These are phyloP conservation scores for Pseudomicrostroma phylloplanum DNA, from an alignment of 1,284 basidiomycete genomes.

Conservation along the genomic window DNA sequence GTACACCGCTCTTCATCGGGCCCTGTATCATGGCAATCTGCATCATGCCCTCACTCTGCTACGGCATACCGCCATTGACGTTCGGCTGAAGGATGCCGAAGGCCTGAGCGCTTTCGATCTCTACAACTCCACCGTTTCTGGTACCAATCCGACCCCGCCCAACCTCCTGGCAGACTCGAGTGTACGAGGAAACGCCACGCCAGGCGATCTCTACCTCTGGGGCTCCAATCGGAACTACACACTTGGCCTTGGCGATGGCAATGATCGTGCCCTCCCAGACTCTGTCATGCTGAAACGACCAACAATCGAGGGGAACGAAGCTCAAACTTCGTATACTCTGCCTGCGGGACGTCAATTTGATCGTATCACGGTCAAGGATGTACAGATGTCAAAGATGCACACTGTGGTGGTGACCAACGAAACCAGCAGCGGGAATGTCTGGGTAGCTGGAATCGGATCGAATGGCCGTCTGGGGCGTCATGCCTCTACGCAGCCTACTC, in stretches of 20 bases:
- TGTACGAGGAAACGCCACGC: conserved; percentile 44
- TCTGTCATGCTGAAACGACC: conserved; percentile 59
- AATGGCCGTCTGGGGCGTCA: conserved; percentile 60
- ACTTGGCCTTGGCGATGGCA: conserved; percentile 73
- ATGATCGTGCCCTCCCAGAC: conserved; percentile 75
- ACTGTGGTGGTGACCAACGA: conserved; percentile 37
- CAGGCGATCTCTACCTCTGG: conserved; percentile 73
- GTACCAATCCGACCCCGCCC: conserved; percentile 30
- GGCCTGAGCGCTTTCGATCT: conserved; percentile 89
- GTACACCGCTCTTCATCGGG: conserved; percentile 87
- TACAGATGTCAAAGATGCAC: conserved; percentile 43
- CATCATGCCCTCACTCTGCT: conserved; percentile 70
- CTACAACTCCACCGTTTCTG: conserved; percentile 61
- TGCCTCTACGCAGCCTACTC: conserved; percentile 71
- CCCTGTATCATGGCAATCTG: conserved; percentile 80
- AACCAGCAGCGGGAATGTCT: conserved; percentile 33
- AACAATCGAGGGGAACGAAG: not conserved
- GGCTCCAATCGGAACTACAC: conserved; percentile 66
- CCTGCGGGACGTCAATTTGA: conserved; percentile 36
- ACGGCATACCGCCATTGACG: conserved; percentile 59
- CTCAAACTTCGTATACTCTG: conserved; percentile 3
- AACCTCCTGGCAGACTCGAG: conserved; percentile 55
- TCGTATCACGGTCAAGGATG: conserved; percentile 33
- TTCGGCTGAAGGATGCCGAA: conserved; percentile 72
- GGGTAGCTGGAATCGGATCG: conserved; percentile 42